These are phyloP conservation scores for Dactylellina haptotyla DNA, from an alignment of 2,329 filamentous ascomycete genomes.

Conservation along the genomic window DNA sequence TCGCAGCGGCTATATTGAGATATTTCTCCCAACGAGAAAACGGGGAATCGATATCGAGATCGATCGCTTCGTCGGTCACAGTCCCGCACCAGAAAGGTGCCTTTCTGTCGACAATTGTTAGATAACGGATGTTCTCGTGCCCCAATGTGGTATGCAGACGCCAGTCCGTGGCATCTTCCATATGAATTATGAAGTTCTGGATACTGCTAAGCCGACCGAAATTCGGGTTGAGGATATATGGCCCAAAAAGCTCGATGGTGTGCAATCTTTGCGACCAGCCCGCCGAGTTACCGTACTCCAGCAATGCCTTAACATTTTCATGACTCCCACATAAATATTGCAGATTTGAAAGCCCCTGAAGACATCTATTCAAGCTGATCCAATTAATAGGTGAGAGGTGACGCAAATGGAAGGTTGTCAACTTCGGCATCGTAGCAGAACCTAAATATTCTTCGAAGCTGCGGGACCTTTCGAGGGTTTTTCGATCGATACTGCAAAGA, in stretches of 20 bases:
- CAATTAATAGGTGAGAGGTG: neutral
- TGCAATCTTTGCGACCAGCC: neutral
- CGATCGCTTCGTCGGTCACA: neutral
- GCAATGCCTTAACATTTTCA: neutral
- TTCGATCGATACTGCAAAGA: neutral
- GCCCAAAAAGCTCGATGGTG: neutral
- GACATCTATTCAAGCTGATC: neutral
- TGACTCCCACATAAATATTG: neutral
- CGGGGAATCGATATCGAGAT: neutral
- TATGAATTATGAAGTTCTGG: neutral
- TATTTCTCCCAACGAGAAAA: neutral
- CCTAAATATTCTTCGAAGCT: neutral
- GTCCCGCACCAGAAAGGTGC: neutral
- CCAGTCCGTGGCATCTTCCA: neutral
- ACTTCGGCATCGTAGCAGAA: neutral
- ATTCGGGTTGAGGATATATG: neutral
- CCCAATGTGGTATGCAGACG: neutral
- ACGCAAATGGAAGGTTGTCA: neutral
- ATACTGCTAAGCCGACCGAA: neutral
- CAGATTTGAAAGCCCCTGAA: neutral
- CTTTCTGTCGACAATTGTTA: neutral
- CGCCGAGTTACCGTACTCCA: neutral
- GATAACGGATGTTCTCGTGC: neutral
- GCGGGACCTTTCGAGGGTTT: neutral
- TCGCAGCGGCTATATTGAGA: neutral